Base-by-base conservation (phyloP, 441 rosid genomes). In the Geranium incanum region DNA sequence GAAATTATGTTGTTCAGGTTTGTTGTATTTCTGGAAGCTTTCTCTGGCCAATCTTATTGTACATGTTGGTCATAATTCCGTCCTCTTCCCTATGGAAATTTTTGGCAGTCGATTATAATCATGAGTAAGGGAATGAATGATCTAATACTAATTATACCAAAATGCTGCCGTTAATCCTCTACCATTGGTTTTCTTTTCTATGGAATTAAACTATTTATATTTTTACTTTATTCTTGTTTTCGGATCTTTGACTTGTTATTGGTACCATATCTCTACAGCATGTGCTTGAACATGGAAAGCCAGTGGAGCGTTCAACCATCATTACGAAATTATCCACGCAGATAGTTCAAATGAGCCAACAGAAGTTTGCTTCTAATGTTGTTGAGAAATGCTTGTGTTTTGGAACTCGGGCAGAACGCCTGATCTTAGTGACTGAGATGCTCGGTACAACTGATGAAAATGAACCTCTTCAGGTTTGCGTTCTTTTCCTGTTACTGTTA, bases 1-100 rank as follows among this genome's bases (percentile, higher is more conserved):
- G 97, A 68, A 91, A 91, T 84, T 91, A 91, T 81, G 97, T 91
- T 73, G 82, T 91, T 75, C 97, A 91, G 97, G 97, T 91, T 68
- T 43, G 84, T 39, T 15, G 43, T 65, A 55, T 69, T 71, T 70
- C 38, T 66, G 67, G 21, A 57, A 62, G 65, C 55, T 13, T 68
- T 70, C 0, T 15, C 55, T 48, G 12, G 55, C n/a, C 16, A 12
- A 28, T 28, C 16, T 48, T 5, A 9, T 15, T 48, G 43, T 66
- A 19, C 13, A 36, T 13, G 12, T 41, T 28, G 33, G 33, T 28
- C 33, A 28, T 28, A 28, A 28, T 28, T 28, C 33, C 33, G 33
- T 0, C 33, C 33, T 28, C 33, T 28, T 28, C 3, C 3, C 3
- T 28, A 28, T 28, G 33, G 33, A 28, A 28, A 28, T 28, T 28